Conservation (phyloP, 345 rosid genomes). For the Mallotus nudiflorus region DNA sequence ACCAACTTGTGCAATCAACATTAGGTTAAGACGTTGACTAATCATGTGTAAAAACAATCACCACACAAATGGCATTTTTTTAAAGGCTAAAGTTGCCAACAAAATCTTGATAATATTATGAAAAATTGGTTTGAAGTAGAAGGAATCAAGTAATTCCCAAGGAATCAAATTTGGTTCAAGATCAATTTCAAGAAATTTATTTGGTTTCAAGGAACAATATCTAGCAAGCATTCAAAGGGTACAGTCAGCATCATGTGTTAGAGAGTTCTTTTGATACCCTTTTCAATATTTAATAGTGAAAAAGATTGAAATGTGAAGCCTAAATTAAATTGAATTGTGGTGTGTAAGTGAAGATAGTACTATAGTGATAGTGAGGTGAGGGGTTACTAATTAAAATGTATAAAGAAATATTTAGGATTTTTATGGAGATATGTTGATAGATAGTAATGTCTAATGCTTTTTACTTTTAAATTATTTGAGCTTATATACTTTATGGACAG, state of each 20-base stretch:
- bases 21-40: constrained; percentile 17
- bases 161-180: not conserved
- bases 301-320: constrained; percentile 5
- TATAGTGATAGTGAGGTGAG: constrained; percentile 7
- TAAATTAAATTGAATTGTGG: not conserved
- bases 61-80: not conserved
- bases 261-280: not conserved
- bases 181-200: not conserved
- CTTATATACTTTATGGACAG: no score
- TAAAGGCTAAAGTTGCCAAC: constrained; percentile 1
- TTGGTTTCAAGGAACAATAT: not conserved
- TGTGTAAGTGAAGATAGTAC: not conserved
- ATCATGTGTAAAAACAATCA: constrained; percentile 1
- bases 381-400: constrained; percentile 6
- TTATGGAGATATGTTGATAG: constrained; percentile 27
- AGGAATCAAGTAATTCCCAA: constrained; percentile 35
- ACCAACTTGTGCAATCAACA: no score
- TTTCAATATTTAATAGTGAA: not conserved
- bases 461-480: no score
- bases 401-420: constrained; percentile 25
- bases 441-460: constrained; percentile 26
- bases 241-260: constrained; percentile 35
- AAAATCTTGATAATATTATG: not conserved
- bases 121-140: not conserved
- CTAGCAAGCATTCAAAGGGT: constrained; percentile 6